Percentiles rank a stretch among this genome's conserved stretches.
Evolutionary conservation across 2,329 filamentous ascomycete species (phyloP).

Genomic region (Lasiodiplodia theobromae): DNA sequence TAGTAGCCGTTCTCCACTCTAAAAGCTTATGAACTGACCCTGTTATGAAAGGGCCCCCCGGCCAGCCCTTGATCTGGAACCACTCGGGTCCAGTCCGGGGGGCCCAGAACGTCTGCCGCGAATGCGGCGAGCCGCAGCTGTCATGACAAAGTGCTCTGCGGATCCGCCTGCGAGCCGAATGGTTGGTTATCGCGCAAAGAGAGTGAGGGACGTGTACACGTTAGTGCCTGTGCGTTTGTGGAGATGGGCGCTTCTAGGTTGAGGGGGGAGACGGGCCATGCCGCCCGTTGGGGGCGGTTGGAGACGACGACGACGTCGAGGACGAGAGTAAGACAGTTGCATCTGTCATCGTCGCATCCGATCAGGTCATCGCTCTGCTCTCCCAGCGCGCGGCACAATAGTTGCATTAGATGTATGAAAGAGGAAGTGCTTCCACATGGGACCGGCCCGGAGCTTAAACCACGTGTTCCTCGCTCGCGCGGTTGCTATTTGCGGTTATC

Average conservation of each 20-base stretch:
- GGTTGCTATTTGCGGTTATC: not conserved
- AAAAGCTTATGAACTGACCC: not conserved
- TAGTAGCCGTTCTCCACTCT: not conserved
- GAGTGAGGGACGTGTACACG: not conserved
- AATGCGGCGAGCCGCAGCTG: not conserved
- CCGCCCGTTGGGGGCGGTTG: not conserved
- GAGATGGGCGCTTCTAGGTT: not conserved
- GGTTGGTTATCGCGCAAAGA: not conserved
- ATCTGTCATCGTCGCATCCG: too few relatives aligned
- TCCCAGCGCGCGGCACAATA: not conserved
- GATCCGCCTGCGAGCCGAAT: not conserved
- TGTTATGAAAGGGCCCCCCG: not conserved
- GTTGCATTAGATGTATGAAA: not conserved
- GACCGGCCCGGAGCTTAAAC: slow-evolving; percentile 4
- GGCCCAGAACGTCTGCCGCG: not conserved
- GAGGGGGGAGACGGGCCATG: not conserved
- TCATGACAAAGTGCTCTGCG: not conserved
- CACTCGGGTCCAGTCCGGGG: not conserved
- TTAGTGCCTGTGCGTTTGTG: not conserved
- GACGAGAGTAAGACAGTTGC: not conserved
- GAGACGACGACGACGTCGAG: too few relatives aligned
- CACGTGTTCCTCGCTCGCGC: not conserved
- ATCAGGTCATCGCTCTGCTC: too few relatives aligned
- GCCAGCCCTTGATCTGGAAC: not conserved
- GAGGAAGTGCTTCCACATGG: not conserved